phyloP scores from a whole-genome alignment of 2,329 filamentous ascomycete species.

The Zelopaecilomyces penicillatus region DNA sequence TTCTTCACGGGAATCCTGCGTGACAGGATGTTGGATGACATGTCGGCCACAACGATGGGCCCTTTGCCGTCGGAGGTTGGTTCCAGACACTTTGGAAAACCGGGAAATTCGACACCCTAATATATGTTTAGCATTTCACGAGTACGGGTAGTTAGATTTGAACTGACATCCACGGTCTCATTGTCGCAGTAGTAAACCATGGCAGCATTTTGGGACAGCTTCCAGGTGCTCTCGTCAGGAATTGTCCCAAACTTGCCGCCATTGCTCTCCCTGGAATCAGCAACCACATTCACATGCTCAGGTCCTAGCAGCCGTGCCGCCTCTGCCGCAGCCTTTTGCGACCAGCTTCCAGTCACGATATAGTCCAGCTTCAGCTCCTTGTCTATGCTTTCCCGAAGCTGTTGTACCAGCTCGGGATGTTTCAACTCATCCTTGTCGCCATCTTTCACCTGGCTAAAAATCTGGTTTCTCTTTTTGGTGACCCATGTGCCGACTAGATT shows the following conservation, averaged over 20 bases:
- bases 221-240: conserved; percentile 69
- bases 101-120: conserved; percentile 69
- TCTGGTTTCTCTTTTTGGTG: conserved; percentile 52
- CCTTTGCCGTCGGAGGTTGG: conserved; percentile 51
- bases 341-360: conserved; percentile 81
- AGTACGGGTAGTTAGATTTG: too few relatives aligned
- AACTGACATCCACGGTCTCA: conserved; percentile 69
- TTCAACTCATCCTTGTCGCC: conserved; percentile 39
- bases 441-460: conserved; percentile 47
- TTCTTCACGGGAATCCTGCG: conserved; percentile 68
- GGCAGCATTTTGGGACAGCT: conserved; percentile 57
- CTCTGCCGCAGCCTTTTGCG: conserved; percentile 80
- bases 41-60: conserved; percentile 79
- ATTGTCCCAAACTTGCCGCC: conserved; percentile 82
- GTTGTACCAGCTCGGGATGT: conserved; percentile 43
- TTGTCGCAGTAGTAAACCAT: conserved; percentile 91
- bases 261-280: conserved; percentile 58
- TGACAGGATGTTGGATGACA: conserved; percentile 90
- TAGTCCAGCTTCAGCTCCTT: conserved; percentile 78
- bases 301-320: conserved; percentile 67
- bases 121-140: too few relatives aligned
- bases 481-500: conserved; percentile 83
- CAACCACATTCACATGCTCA: conserved; percentile 71
- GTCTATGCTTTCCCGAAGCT: conserved; percentile 55
- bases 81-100: conserved; percentile 57